Base-by-base conservation (phyloP, 148 eudicot species). In the Silene uniflora region DNA sequence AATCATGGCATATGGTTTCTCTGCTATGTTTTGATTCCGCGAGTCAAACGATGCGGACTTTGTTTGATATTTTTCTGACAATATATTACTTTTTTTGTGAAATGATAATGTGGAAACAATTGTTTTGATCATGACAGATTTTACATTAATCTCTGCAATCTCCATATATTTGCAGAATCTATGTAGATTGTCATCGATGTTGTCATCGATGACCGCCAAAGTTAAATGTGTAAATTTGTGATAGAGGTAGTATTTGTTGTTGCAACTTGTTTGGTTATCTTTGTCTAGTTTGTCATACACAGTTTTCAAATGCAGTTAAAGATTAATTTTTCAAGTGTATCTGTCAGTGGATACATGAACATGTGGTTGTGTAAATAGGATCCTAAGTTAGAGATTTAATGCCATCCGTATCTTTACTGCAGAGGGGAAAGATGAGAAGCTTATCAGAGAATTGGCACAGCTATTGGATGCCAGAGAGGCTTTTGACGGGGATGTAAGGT, bases 401-500 rank as follows among this genome's bases (percentile, higher is more conserved):
- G 13, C 6, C 29, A 18, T 3, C 63, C 5, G 6, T 29, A n/a
- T 62, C 39, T 62, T 77, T 6, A 42, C 66, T 84, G 84, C 87
- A 90, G 98, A 87, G 75, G 79, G 23, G 65, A 88, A 81, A 69
- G 99, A 88, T 49, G 88, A 74, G 63, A 85, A 88, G 74, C 77
- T 86, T 18, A 65, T 91, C 62, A 80, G 89, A 81, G 99, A 95
- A 75, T 84, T 91, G 74, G 90, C 89, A 7, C 86, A 90, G 77
- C 83, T 95, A 27, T 35, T 92, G 76, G 98, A 91, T 84, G 89
- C 93, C 69, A 67, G 76, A 81, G 95, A 89, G 73, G 85, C 87
- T 70, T 77, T 59, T 77, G 32, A 21, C 25, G 71, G 47, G 21
- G 69, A 44, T 75, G 92, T 92, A 68, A 78, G 89, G 27, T 71